Conservation (phyloP, 257 asterid genomes). For the Przewalskia tangutica region DNA sequence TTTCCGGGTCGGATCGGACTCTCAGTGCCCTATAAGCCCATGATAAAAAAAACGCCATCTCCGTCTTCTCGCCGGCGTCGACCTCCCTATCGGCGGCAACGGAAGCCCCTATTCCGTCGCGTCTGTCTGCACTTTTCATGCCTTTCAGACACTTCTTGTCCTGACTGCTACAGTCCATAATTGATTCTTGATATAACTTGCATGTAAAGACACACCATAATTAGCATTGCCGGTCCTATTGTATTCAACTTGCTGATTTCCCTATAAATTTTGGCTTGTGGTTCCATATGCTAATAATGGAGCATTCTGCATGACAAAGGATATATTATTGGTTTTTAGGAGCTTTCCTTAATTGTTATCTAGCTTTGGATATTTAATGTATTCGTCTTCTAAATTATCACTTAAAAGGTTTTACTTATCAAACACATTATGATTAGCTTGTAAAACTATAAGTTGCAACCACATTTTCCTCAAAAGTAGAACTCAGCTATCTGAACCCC, state of each 20-base stretch:
- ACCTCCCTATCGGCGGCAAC: constrained; percentile 93
- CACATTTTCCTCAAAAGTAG: not conserved
- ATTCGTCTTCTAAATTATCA: not conserved
- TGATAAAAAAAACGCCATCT: constrained; percentile 81
- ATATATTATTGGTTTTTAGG: not conserved
- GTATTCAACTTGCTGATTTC: not conserved
- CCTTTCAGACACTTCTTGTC: not conserved
- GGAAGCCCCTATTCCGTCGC: constrained; percentile 97
- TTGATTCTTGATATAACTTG: not conserved
- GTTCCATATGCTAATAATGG: not conserved
- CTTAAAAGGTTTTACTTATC: not conserved
- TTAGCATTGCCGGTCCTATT: not conserved
- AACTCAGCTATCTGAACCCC: not conserved
- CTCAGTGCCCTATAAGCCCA: constrained; percentile 79
- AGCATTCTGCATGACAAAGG: not conserved
- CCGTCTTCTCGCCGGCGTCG: constrained; percentile 79
- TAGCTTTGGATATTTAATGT: not conserved
- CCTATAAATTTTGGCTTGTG: not conserved
- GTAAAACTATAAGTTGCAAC: not conserved
- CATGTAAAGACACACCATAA: not conserved
- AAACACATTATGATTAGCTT: not conserved
- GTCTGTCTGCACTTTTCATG: constrained; percentile 17
- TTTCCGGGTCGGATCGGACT: constrained; percentile 56
- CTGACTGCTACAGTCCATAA: not conserved
- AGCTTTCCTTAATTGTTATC: not conserved